A percentile compares a stretch with the other conserved stretches of the same genome.
Conservation (phyloP, 2,329 filamentous ascomycete species). For the Pseudocercospora vitis region DNA sequence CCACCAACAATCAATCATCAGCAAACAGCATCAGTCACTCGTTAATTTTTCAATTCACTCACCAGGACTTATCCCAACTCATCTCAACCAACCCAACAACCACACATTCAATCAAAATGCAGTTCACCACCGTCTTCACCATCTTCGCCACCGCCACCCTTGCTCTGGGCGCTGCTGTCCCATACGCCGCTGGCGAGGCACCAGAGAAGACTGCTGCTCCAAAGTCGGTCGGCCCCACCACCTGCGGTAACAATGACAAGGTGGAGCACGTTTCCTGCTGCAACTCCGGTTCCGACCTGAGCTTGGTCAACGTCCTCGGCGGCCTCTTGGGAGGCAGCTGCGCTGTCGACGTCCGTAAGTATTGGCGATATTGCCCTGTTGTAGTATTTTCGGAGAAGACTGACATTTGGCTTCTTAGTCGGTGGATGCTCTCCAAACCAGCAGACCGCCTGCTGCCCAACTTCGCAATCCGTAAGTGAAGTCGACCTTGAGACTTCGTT, state of each 20-base stretch:
- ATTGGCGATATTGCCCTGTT: too few relatives aligned
- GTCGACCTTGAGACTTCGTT: not conserved
- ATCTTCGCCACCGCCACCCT: slow-evolving; percentile 11
- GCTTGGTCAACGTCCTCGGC: not conserved
- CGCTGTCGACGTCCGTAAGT: slow-evolving; percentile 1
- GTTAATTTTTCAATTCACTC: not conserved
- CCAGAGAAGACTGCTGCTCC: not conserved
- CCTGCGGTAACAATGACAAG: slow-evolving; percentile 15
- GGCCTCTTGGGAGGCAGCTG: slow-evolving; percentile 13
- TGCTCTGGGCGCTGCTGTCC: slow-evolving; percentile 6
- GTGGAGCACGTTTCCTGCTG: slow-evolving; percentile 19
- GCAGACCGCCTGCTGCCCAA: too few relatives aligned
- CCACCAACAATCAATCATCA: slow-evolving; percentile 8
- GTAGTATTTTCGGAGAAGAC: too few relatives aligned
- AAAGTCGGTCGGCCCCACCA: not conserved
- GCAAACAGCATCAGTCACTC: slow-evolving; percentile 5
- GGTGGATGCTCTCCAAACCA: too few relatives aligned
- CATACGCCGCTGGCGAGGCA: slow-evolving; percentile 4
- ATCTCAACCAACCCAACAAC: not conserved
- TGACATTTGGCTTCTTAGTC: too few relatives aligned
- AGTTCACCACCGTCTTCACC: slow-evolving; percentile 17
- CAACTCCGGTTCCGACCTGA: not conserved
- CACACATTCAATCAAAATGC: slow-evolving; percentile 17
- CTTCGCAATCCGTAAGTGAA: slow-evolving; percentile 10
- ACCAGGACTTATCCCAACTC: not conserved